A percentile compares a stretch with the other conserved stretches of the same genome.
Conservation (phyloP, 345 rosid genomes). For the Trapa incisa region DNA sequence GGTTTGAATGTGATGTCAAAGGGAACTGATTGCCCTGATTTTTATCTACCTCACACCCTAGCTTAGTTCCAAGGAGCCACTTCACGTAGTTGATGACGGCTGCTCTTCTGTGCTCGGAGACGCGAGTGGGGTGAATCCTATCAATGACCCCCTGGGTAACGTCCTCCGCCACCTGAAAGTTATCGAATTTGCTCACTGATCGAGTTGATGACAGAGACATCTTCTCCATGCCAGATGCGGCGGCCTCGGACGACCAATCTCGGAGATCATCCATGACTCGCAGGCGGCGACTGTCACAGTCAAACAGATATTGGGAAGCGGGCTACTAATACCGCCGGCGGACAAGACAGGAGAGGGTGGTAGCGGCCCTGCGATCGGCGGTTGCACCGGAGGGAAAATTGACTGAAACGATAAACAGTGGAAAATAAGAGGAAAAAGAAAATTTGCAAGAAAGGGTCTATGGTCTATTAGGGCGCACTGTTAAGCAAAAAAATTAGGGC, state of each 20-base stretch:
- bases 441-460: not conserved
- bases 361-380: not conserved
- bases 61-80: slow-evolving; percentile 28
- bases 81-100: slow-evolving; percentile 57
- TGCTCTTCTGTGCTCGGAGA: slow-evolving; percentile 57
- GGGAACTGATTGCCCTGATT: not conserved
- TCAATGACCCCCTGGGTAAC: slow-evolving; percentile 47
- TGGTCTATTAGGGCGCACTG: too few relatives aligned
- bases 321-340: not conserved
- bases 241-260: slow-evolving; percentile 46
- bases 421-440: not conserved
- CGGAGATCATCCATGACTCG: slow-evolving; percentile 62
- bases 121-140: slow-evolving; percentile 52
- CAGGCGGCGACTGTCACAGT: not conserved
- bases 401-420: too few relatives aligned
- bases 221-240: slow-evolving; percentile 29
- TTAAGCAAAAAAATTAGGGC: too few relatives aligned
- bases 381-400: not conserved
- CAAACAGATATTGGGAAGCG: not conserved
- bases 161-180: slow-evolving; percentile 52
- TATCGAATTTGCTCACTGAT: slow-evolving; percentile 25
- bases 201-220: slow-evolving; percentile 24
- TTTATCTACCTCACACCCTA: slow-evolving; percentile 47
- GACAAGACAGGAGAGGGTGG: not conserved
- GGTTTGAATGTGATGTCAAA: not conserved